Conservation (phyloP, 371 early-diverging fungal species). For the Syncephalastrum monosporum region DNA sequence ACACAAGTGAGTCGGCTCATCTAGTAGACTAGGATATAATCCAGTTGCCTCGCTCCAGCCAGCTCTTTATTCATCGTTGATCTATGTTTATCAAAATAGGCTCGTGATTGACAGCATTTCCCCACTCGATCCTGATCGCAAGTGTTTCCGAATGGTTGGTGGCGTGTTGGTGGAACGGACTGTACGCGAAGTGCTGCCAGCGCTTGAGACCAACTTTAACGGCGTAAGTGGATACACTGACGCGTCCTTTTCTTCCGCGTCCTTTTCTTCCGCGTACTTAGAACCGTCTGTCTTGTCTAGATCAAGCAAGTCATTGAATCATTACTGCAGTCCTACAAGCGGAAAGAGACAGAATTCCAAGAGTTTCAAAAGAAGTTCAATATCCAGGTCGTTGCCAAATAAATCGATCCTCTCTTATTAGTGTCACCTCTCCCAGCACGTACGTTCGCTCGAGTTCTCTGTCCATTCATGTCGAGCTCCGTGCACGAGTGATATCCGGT, state of each 20-base stretch:
- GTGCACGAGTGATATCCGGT: too few relatives aligned
- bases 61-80: neutral
- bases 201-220: conserved; percentile 81
- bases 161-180: conserved; percentile 94
- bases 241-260: neutral
- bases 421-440: too few relatives aligned
- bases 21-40: neutral
- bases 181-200: conserved; percentile 89
- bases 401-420: too few relatives aligned
- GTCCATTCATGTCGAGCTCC: too few relatives aligned
- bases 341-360: conserved; percentile 85
- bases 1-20: conserved; percentile 68
- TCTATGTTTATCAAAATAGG: conserved; percentile 34
- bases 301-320: conserved; percentile 80
- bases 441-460: too few relatives aligned
- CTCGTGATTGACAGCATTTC: conserved; percentile 91
- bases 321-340: conserved; percentile 76
- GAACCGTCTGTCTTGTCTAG: conserved; percentile 21
- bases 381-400: conserved; percentile 63
- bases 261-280: neutral
- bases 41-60: neutral
- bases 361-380: conserved; percentile 84
- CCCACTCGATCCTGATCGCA: conserved; percentile 80
- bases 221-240: conserved; percentile 59
- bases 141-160: conserved; percentile 91